phyloP scores from a whole-genome alignment of 2,329 filamentous ascomycete species.

The Pseudonectria foliicola region DNA sequence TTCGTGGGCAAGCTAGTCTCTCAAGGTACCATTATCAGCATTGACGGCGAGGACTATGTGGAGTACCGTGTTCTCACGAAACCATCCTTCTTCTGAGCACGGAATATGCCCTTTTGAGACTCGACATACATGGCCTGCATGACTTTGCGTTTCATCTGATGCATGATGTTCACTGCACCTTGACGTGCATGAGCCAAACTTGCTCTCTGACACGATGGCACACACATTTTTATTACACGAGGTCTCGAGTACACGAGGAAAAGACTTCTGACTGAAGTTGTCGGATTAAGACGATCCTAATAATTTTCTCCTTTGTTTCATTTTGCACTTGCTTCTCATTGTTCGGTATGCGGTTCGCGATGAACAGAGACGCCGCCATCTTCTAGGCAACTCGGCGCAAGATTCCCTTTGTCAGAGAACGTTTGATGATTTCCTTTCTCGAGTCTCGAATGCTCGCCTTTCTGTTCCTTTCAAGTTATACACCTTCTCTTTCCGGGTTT shows the following conservation, averaged over 20 bases:
- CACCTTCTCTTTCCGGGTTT: too few relatives aligned
- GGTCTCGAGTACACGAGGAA: neutral
- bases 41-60: conserved; percentile 61
- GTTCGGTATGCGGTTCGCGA: too few relatives aligned
- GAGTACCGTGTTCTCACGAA: conserved; percentile 60
- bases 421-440: too few relatives aligned
- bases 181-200: too few relatives aligned
- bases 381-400: neutral
- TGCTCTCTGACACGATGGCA: neutral
- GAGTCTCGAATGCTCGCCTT: too few relatives aligned
- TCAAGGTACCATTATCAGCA: conserved; percentile 53
- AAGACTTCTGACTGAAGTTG: too few relatives aligned
- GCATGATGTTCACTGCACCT: too few relatives aligned
- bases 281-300: too few relatives aligned
- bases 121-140: neutral
- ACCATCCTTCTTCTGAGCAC: conserved; percentile 48
- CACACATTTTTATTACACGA: too few relatives aligned
- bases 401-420: too few relatives aligned
- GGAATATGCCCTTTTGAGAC: neutral
- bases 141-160: neutral
- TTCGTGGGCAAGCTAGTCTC: conserved; percentile 59
- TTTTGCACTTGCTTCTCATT: neutral
- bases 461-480: too few relatives aligned
- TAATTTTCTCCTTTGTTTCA: neutral
- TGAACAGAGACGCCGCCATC: neutral